Evolutionary conservation across 495 filamentous ascomycete genomes (phyloP), one percentile per base, ranked within the genome.

Genomic region (Xylaria sp.): DNA sequence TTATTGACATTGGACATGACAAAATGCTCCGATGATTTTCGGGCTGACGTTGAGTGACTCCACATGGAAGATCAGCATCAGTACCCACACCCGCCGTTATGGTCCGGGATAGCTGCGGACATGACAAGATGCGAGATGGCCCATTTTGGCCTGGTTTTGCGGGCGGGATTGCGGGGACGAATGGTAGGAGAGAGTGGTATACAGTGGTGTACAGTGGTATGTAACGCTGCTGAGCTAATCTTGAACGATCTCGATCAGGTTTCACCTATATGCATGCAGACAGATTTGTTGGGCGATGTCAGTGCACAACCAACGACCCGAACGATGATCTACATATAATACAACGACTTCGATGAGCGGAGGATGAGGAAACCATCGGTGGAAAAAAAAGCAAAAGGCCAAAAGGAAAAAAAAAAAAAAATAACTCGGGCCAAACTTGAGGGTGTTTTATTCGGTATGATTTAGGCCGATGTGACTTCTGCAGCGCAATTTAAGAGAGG

Each of bases 221-320:
- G 53, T 35, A 59, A 37, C 19, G 29, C 33, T 59, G 57, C 19
- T 58, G 53, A 58, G 53, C 57, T 37, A 37, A 59, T 59, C 33
- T 59, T 21, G 33, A 59, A 59, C n/a, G 57, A 59, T 59, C 57
- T 59, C 57, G 57, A 59, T 59, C 57, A 59, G 57, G 31, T 59
- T 37, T 17, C 33, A 58, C 29, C 29, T 19, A 24, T 35, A 58
- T 57, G 52, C 17, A 58, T 58, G 55, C 26, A 58, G 7, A 8
- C 17, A 40, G 57, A 59, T 37, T 37, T 35, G 33, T 21, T 59
- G 3, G 57, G 4, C 57, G 7, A 37, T 53, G 48, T 26, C n/a
- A 53, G 17, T 55, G 12, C 21, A 29, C 52, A 33, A 26, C 29
- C 52, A 33, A 26, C 29, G 26, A 19, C 50, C 8, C n/a, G 3